These are phyloP conservation scores for Cyclostephanos tholiformis DNA, from an alignment of 108 stramenopile species.

Conservation along the genomic window DNA sequence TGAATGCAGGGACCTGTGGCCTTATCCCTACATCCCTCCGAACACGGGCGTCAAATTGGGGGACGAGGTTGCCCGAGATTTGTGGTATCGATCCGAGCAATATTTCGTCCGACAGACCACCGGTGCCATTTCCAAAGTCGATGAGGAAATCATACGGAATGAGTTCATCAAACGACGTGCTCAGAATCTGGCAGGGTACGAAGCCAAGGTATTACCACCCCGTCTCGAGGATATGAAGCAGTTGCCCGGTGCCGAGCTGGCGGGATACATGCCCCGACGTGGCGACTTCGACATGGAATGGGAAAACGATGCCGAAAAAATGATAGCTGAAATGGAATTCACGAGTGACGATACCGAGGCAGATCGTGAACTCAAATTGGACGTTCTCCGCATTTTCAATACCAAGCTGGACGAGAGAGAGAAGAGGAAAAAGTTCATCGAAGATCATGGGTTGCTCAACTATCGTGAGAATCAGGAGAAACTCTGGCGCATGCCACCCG, in stretches of 20 bases:
- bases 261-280: slow-evolving; percentile 93
- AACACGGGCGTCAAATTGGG: slow-evolving; percentile 56
- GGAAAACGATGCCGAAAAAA: slow-evolving; percentile 93
- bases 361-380: slow-evolving; percentile 86
- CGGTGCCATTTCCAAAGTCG: slow-evolving; percentile 40
- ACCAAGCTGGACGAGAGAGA: slow-evolving; percentile 89
- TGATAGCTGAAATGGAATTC: slow-evolving; percentile 94
- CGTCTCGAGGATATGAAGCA: slow-evolving; percentile 69
- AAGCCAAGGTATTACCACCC: slow-evolving; percentile 78
- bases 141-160: slow-evolving; percentile 63
- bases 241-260: slow-evolving; percentile 78
- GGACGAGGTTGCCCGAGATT: slow-evolving; percentile 81
- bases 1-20: slow-evolving; percentile 60
- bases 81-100: slow-evolving; percentile 75
- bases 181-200: slow-evolving; percentile 55
- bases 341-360: slow-evolving; percentile 68
- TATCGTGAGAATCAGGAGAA: slow-evolving; percentile 75
- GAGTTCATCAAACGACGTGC: slow-evolving; percentile 74
- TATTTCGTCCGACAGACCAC: slow-evolving; percentile 63
- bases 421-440: slow-evolving; percentile 80
- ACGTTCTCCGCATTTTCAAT: slow-evolving; percentile 90
- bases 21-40: slow-evolving; percentile 69
- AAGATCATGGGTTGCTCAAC: slow-evolving; percentile 77
- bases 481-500: slow-evolving; percentile 66
- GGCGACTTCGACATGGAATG: slow-evolving; percentile 97